Evolutionary conservation across 2,329 filamentous ascomycete genomes (phyloP).

Genomic region (Neonectria punicea): DNA sequence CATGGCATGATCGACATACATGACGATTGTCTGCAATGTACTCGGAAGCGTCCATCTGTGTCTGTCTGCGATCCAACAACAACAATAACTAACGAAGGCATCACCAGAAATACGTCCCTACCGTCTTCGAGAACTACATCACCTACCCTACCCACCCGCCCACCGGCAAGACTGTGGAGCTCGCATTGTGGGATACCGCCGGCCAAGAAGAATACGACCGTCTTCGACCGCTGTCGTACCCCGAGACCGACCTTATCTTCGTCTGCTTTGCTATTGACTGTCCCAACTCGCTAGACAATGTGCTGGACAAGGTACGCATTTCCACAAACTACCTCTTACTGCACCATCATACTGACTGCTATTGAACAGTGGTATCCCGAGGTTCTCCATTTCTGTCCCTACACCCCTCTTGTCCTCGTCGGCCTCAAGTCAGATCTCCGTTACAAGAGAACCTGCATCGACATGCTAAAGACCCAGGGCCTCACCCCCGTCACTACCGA

Average conservation of each 20-base stretch:
- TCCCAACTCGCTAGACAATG: slow-evolving; percentile 97
- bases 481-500: slow-evolving; percentile 93
- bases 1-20: background rate
- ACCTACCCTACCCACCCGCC: slow-evolving; percentile 91
- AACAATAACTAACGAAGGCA: slow-evolving; percentile 20
- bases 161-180: slow-evolving; percentile 93
- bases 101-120: slow-evolving; percentile 96
- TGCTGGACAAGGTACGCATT: slow-evolving; percentile 89
- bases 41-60: background rate
- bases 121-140: slow-evolving; percentile 99
- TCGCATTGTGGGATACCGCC: slow-evolving; percentile 98
- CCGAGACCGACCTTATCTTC: slow-evolving; percentile 96
- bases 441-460: slow-evolving; percentile 95
- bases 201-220: slow-evolving; percentile 99
- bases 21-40: background rate
- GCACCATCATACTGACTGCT: slow-evolving; percentile 12
- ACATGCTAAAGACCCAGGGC: slow-evolving; percentile 97
- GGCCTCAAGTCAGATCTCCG: slow-evolving; percentile 97
- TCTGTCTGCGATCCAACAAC: background rate
- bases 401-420: slow-evolving; percentile 93
- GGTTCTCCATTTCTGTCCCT: slow-evolving; percentile 98
- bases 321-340: slow-evolving; percentile 39
- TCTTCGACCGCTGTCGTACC: slow-evolving; percentile 93
- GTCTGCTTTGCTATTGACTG: slow-evolving; percentile 99
- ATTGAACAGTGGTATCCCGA: slow-evolving; percentile 93